These are phyloP conservation scores for Aegilops longissima DNA, from an alignment of 176 grass and related monocot species.

Conservation along the genomic window DNA sequence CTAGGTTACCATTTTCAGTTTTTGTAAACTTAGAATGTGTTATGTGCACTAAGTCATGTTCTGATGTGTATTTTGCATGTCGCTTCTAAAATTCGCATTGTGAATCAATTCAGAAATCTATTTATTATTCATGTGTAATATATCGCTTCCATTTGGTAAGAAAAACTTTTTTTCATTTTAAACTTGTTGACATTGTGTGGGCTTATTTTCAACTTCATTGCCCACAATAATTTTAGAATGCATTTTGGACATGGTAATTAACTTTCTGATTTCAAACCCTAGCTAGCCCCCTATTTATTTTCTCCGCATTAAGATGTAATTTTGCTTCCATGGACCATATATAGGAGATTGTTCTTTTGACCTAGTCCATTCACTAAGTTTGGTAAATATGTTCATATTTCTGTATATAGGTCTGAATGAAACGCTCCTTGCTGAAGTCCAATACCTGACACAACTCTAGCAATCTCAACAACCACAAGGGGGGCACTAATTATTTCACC, in stretches of 20 bases:
- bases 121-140: too few species aligned
- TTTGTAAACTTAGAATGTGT: too few species aligned
- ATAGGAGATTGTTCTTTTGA: neutral
- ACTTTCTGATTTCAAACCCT: neutral
- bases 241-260: neutral
- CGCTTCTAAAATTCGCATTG: too few species aligned
- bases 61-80: too few species aligned
- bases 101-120: too few species aligned
- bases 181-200: too few species aligned
- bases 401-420: conserved; percentile 45
- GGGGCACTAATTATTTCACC: neutral
- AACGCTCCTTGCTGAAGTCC: conserved; percentile 42
- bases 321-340: neutral
- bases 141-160: too few species aligned
- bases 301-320: neutral
- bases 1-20: too few species aligned
- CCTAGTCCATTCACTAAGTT: neutral
- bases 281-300: neutral
- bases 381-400: neutral
- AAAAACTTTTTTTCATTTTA: too few species aligned
- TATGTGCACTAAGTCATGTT: too few species aligned
- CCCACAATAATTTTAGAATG: too few species aligned
- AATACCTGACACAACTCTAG: neutral
- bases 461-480: neutral
- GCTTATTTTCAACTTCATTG: too few species aligned